phyloP scores from a whole-genome alignment of 768 basidiomycete genomes.

The Amanita phalloides region DNA sequence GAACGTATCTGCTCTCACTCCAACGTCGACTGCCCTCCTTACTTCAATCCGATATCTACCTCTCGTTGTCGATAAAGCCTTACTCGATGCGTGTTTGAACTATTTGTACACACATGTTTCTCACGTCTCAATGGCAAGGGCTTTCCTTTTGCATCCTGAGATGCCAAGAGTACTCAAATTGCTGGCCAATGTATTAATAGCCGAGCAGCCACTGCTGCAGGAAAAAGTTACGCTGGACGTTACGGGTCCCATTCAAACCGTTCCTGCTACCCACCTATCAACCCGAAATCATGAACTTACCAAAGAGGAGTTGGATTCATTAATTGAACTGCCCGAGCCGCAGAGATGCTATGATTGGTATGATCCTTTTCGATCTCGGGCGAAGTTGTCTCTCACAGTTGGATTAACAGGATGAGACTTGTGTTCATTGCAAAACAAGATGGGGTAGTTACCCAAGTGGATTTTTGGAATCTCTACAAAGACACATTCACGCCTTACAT shows the following conservation, averaged over 20 bases:
- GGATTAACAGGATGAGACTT: slow-evolving; percentile 67
- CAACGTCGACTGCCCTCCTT: slow-evolving; percentile 48
- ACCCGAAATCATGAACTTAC: slow-evolving; percentile 58
- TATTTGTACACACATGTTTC: slow-evolving; percentile 71
- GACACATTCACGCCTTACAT: slow-evolving; percentile 61
- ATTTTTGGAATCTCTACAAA: slow-evolving; percentile 92
- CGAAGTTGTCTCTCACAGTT: not conserved
- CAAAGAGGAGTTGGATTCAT: slow-evolving; percentile 51
- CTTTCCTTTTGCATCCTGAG: slow-evolving; percentile 60
- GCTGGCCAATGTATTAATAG: slow-evolving; percentile 54
- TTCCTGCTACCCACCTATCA: slow-evolving; percentile 36
- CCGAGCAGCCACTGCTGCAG: slow-evolving; percentile 51
- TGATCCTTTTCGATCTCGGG: slow-evolving; percentile 9
- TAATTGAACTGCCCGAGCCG: slow-evolving; percentile 57
- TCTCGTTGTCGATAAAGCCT: slow-evolving; percentile 54
- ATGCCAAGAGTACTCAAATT: slow-evolving; percentile 64
- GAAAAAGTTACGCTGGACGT: slow-evolving; percentile 56
- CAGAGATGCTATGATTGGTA: slow-evolving; percentile 80
- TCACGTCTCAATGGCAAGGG: slow-evolving; percentile 63
- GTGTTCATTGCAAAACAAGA: slow-evolving; percentile 73
- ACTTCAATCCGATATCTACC: slow-evolving; percentile 66
- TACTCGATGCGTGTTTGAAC: slow-evolving; percentile 64
- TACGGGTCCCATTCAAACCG: slow-evolving; percentile 46
- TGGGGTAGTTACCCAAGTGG: slow-evolving; percentile 84
- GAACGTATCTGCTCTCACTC: slow-evolving; percentile 42